These are phyloP conservation scores for Umbilicus rupestris DNA, from an alignment of 164 flowering plant genomes.

Conservation along the genomic window DNA sequence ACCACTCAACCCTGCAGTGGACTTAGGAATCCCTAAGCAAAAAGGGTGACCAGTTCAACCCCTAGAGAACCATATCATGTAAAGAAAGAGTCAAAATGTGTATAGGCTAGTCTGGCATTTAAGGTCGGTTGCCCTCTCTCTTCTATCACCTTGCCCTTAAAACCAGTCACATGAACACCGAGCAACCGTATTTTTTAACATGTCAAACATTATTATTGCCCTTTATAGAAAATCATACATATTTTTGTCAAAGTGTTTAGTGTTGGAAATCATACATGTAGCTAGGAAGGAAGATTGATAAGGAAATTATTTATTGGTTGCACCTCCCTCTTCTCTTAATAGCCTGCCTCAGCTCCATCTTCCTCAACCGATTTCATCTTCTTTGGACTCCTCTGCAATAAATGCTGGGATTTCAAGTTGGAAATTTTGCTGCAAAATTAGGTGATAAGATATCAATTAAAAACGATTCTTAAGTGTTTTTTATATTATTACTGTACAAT, in stretches of 20 bases:
- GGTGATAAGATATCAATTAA: background rate
- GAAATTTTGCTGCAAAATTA: constrained; percentile 3
- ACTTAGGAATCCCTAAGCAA: background rate
- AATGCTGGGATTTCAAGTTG: background rate
- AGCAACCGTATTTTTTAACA: too few species aligned
- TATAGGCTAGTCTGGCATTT: background rate
- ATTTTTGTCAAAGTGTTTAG: too few species aligned
- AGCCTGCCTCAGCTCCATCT: background rate
- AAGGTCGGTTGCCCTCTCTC: background rate
- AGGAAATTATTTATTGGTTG: background rate
- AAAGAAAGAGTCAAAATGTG: too few species aligned
- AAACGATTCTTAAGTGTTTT: background rate
- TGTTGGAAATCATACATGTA: background rate
- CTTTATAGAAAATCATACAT: too few species aligned
- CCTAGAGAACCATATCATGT: background rate
- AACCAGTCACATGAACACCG: background rate
- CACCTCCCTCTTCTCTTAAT: background rate
- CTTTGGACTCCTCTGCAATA: background rate
- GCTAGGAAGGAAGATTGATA: background rate
- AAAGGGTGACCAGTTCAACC: background rate
- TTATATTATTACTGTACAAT: too few species aligned
- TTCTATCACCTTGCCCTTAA: too few species aligned
- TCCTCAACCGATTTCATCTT: background rate
- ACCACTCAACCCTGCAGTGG: background rate
- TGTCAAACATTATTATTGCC: too few species aligned